Conservation (phyloP, 2,329 filamentous ascomycete genomes). For the Apiospora arundinis region DNA sequence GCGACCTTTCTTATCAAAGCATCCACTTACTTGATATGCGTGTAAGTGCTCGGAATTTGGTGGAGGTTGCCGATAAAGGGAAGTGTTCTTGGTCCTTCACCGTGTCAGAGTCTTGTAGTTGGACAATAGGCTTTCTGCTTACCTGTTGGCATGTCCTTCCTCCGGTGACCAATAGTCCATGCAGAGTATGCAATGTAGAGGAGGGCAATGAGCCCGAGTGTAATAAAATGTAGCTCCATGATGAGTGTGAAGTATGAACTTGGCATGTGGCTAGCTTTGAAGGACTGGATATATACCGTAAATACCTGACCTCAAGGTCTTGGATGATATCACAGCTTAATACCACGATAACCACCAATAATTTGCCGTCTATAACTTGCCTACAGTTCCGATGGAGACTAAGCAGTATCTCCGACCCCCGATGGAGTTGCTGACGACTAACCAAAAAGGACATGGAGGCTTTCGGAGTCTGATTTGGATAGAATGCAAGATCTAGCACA, state of each 20-base stretch:
- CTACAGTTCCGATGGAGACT: neutral
- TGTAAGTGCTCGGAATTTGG: conserved; percentile 25
- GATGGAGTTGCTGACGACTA: neutral
- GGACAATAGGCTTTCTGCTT: neutral
- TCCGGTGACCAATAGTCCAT: conserved; percentile 26
- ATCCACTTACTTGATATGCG: conserved; percentile 23
- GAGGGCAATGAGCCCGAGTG: conserved; percentile 13
- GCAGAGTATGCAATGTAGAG: conserved; percentile 25
- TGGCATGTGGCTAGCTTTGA: too few species aligned
- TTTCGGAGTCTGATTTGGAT: neutral
- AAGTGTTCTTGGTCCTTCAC: conserved; percentile 25
- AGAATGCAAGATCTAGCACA: neutral
- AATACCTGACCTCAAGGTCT: neutral
- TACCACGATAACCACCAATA: neutral
- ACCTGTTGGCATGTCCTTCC: conserved; percentile 27
- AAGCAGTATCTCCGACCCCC: neutral
- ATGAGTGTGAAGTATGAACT: neutral
- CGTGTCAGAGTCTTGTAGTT: neutral
- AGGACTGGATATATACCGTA: neutral
- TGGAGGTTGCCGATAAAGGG: conserved; percentile 28
- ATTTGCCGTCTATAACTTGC: neutral
- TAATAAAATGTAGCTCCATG: neutral
- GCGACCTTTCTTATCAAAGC: neutral
- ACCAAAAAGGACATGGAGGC: neutral
- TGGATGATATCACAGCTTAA: neutral